These are phyloP conservation scores for Vitis amurensis DNA, from an alignment of 164 flowering plant species.

Conservation along the genomic window DNA sequence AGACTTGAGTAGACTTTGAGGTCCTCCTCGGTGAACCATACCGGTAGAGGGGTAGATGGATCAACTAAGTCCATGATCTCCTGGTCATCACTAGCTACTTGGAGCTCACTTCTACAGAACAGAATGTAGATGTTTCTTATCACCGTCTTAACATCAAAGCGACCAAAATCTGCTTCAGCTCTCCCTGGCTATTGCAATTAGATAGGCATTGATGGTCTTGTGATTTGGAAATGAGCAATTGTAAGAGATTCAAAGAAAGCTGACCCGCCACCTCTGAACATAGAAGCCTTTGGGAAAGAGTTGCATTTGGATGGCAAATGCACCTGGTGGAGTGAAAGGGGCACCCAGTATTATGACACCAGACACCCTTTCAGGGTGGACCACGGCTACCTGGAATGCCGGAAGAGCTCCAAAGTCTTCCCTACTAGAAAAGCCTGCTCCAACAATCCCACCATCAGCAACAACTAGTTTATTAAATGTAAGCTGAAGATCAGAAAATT, in stretches of 20 bases:
- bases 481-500: no score
- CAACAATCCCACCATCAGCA: neutral
- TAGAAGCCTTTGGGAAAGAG: conserved; percentile 28
- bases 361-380: conserved; percentile 27
- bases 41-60: conserved; percentile 19
- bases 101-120: conserved; percentile 27
- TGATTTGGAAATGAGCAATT: neutral
- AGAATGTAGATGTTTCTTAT: conserved; percentile 23
- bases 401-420: conserved; percentile 40
- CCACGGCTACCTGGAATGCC: conserved; percentile 22
- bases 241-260: neutral
- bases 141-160: conserved; percentile 24
- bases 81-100: conserved; percentile 15
- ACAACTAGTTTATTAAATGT: no score
- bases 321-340: conserved; percentile 18
- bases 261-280: conserved; percentile 22
- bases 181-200: conserved; percentile 20
- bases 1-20: conserved; percentile 12
- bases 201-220: no score
- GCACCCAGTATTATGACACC: conserved; percentile 22
- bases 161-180: conserved; percentile 25
- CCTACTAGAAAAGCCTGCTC: conserved; percentile 29
- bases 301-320: neutral
- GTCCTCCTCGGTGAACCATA: conserved; percentile 25
- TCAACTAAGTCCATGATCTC: conserved; percentile 28